Conservation (phyloP, 1,284 basidiomycete genomes). For the Rhodotorula sp. region DNA sequence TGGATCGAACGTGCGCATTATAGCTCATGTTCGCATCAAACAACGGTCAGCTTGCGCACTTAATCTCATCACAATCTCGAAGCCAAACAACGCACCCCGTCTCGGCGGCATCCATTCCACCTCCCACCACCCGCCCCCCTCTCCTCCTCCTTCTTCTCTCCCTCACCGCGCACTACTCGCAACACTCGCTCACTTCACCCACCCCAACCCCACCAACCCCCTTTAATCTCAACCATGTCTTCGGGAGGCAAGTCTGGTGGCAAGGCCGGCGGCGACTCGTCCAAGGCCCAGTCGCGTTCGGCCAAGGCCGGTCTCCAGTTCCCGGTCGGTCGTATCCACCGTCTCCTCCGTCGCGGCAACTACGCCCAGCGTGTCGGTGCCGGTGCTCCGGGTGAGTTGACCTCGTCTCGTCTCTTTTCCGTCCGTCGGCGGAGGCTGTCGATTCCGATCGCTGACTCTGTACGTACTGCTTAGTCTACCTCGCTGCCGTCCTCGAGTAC, state of each 20-base stretch:
- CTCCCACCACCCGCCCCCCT: conserved; percentile 56
- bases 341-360: conserved; percentile 57
- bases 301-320: conserved; percentile 79
- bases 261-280: conserved; percentile 64
- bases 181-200: neutral
- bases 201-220: conserved; percentile 52
- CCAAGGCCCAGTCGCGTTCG: conserved; percentile 56
- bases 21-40: conserved; percentile 15
- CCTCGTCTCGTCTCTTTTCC: too few species aligned
- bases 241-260: conserved; percentile 60
- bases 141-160: conserved; percentile 48
- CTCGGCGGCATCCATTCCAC: too few species aligned
- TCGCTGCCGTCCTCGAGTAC: conserved; percentile 80
- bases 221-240: conserved; percentile 58
- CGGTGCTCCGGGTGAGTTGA: conserved; percentile 69
- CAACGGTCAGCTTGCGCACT: neutral
- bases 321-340: conserved; percentile 84
- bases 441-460: too few species aligned
- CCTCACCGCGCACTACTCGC: conserved; percentile 57
- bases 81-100: conserved; percentile 56
- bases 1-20: neutral
- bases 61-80: conserved; percentile 45
- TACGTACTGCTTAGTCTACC: conserved; percentile 66
- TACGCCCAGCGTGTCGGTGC: conserved; percentile 67
- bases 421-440: neutral